phyloP scores from a whole-genome alignment of 2,329 filamentous ascomycete species.

The Incumbomyces lentus region DNA sequence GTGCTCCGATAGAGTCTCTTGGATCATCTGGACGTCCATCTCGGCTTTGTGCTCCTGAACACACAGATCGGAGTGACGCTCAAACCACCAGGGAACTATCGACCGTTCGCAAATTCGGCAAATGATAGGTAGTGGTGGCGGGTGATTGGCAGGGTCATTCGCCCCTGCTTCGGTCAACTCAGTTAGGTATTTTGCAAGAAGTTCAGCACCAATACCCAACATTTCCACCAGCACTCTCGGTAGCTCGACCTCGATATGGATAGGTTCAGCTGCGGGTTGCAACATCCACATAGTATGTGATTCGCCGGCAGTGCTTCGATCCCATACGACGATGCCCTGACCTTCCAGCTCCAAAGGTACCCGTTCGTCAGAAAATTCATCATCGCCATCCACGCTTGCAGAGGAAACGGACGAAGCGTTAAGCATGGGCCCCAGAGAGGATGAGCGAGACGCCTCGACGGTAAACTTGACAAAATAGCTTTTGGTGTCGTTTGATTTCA shows the following conservation, averaged over 20 bases:
- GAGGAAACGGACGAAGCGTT: constrained; percentile 10
- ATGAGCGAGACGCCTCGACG: constrained; percentile 58
- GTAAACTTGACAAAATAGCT: constrained; percentile 83
- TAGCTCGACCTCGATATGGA: constrained; percentile 92
- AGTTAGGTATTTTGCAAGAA: constrained; percentile 88
- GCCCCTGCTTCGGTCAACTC: constrained; percentile 73
- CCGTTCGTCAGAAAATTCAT: constrained; percentile 25
- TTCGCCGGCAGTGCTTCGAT: constrained; percentile 72
- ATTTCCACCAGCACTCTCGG: constrained; percentile 83
- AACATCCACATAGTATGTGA: constrained; percentile 98
- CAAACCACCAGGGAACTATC: constrained; percentile 98
- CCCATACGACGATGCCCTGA: constrained; percentile 97
- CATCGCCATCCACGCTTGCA: constrained; percentile 22
- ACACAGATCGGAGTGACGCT: constrained; percentile 95
- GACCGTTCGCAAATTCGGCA: constrained; percentile 97
- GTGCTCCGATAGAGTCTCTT: constrained; percentile 85
- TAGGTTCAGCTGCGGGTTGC: constrained; percentile 73
- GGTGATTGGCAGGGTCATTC: constrained; percentile 63
- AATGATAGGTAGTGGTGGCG: constrained; percentile 72
- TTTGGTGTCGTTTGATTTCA: constrained; percentile 85
- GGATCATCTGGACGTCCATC: constrained; percentile 93
- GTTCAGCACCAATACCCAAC: constrained; percentile 84
- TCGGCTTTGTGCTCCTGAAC: constrained; percentile 92
- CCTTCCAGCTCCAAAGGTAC: constrained; percentile 69
- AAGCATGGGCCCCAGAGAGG: constrained; percentile 44